A percentile compares a stretch with the other conserved stretches of the same genome.
Evolutionary conservation across 2,329 filamentous ascomycete genomes (phyloP).

Genomic region (Alternaria brassicicola): DNA sequence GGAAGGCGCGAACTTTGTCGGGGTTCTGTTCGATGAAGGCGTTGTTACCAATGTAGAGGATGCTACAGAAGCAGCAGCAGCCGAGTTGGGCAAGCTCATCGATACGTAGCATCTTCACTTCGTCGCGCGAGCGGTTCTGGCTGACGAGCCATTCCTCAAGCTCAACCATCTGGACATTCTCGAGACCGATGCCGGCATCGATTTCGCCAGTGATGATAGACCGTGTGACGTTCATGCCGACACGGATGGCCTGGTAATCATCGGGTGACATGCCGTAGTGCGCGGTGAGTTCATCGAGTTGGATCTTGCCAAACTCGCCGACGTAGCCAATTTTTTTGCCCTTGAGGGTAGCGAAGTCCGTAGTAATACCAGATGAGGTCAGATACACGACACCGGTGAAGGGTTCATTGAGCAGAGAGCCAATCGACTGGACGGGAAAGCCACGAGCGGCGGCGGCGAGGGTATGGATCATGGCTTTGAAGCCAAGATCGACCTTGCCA

Average conservation of each 20-base stretch:
- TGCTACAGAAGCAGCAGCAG: slow-evolving; percentile 84
- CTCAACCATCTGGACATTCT: slow-evolving; percentile 85
- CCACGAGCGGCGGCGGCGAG: slow-evolving; percentile 76
- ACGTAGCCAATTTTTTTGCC: slow-evolving; percentile 81
- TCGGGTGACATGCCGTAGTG: slow-evolving; percentile 75
- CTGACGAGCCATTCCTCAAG: slow-evolving; percentile 74
- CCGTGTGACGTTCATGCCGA: slow-evolving; percentile 81
- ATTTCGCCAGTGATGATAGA: slow-evolving; percentile 75
- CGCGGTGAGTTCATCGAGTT: slow-evolving; percentile 80
- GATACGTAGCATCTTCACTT: slow-evolving; percentile 82
- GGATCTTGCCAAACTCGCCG: slow-evolving; percentile 80
- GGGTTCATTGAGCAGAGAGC: slow-evolving; percentile 77
- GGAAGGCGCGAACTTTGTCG: slow-evolving; percentile 69
- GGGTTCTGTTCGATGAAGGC: slow-evolving; percentile 69
- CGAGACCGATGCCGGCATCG: slow-evolving; percentile 76
- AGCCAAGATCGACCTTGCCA: slow-evolving; percentile 77
- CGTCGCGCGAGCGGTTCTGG: slow-evolving; percentile 66
- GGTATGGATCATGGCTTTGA: slow-evolving; percentile 86
- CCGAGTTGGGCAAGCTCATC: slow-evolving; percentile 79
- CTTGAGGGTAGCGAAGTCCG: slow-evolving; percentile 75
- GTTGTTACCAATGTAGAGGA: slow-evolving; percentile 81
- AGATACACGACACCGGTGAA: slow-evolving; percentile 82
- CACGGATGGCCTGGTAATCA: slow-evolving; percentile 78
- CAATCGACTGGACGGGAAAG: slow-evolving; percentile 75
- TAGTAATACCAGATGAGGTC: slow-evolving; percentile 74